phyloP scores from a whole-genome alignment of 2,329 filamentous ascomycete genomes.

The Teratosphaeria zuluensis region DNA sequence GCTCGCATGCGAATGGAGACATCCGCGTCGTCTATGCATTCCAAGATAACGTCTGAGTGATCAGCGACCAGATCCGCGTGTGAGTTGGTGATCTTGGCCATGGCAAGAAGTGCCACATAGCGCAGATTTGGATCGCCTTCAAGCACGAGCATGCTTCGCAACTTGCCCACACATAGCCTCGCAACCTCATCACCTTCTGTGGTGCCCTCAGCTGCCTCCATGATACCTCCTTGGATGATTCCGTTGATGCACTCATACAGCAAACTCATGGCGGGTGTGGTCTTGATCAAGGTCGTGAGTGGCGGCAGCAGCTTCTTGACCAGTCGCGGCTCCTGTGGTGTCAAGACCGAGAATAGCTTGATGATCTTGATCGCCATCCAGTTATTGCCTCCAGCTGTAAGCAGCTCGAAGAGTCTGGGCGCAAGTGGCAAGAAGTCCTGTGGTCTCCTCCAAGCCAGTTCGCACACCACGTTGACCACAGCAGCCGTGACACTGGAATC shows the following conservation, averaged over 20 bases:
- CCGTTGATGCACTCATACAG: conserved; percentile 98
- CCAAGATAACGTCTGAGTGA: conserved; percentile 92
- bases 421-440: conserved; percentile 89
- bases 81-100: conserved; percentile 85
- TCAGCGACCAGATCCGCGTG: conserved; percentile 81
- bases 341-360: conserved; percentile 92
- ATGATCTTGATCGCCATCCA: conserved; percentile 99
- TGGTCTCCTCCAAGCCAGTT: conserved; percentile 86
- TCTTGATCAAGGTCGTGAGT: conserved; percentile 83
- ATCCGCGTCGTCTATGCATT: conserved; percentile 90
- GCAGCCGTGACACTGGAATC: conserved; percentile 90
- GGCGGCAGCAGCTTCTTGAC: conserved; percentile 87
- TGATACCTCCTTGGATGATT: conserved; percentile 90
- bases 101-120: conserved; percentile 90
- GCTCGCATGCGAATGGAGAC: conserved; percentile 93
- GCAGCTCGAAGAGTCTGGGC: conserved; percentile 79
- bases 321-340: conserved; percentile 80
- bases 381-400: conserved; percentile 89
- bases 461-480: conserved; percentile 93
- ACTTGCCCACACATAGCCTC: conserved; percentile 79
- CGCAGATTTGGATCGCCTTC: conserved; percentile 93
- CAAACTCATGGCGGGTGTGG: conserved; percentile 94
- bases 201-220: conserved; percentile 70
- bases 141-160: conserved; percentile 86
- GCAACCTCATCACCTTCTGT: conserved; percentile 86